Base-by-base conservation (phyloP, 2,329 filamentous ascomycete genomes). In the Pseudogymnoascus sp. region DNA sequence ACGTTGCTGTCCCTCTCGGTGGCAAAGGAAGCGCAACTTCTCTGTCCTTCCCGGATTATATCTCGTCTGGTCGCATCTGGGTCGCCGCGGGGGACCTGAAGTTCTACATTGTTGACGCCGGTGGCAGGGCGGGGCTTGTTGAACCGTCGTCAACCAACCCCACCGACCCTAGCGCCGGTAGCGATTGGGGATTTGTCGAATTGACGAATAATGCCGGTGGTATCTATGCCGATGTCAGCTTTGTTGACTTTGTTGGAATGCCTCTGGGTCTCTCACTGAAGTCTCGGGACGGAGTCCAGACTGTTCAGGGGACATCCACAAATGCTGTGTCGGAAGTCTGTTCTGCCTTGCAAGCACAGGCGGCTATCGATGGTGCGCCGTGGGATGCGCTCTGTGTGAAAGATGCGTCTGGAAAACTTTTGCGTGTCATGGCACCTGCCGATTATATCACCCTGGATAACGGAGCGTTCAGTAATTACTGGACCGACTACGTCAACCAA, bases 31-130 rank as follows among this genome's bases (percentile, higher is more conserved):
- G 79, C 45, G 83, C 81, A 0, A 82, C 78, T 28, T 83, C 78
- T 2, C 78, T 89, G 23, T 86, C 82, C 1, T 85, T 92, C 65
- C 89, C 89, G 9, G 49, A 55, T 55, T 86, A 86, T 64, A 80
- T 91, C 25, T 87, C 83, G 2, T 88, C 88, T 21, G 88, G 84
- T 1, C 82, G 89, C 61, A 84, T 92, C 71, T 93, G 88, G 86
- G 88, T 90, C 73, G 84, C 80, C 62, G 78, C 83, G 64, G 83
- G 82, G 67, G 75, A 75, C 49, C 81, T 81, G 37, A 79, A 92
- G 59, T 85, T 80, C 0, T 93, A 93, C 74, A 77, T 84, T 11
- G 73, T 92, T 61, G 93, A 93, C 73, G 87, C 85, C 1, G 71
- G 71, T 5, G 60, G 31, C 12, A 62, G 9, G 25, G 86, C 89